Evolutionary conservation across 2,329 filamentous ascomycete genomes (phyloP).

Genomic region (Sordariomycetes sp.): DNA sequence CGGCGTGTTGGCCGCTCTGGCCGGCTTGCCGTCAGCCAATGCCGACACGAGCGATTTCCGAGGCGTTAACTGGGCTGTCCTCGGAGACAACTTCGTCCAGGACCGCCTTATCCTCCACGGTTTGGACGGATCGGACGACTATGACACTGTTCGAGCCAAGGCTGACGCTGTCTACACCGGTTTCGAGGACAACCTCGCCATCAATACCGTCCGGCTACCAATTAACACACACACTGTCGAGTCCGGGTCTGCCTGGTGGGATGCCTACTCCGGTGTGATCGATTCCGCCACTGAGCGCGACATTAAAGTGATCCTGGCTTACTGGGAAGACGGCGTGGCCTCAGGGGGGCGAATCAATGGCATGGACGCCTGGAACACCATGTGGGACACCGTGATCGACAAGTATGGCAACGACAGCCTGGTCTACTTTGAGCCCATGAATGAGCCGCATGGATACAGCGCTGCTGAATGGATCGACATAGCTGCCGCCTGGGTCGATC

Average conservation of each 20-base stretch:
- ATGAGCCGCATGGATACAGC: slow-evolving; percentile 5
- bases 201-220: slow-evolving; percentile 4
- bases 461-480: slow-evolving; percentile 2
- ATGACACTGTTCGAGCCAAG: slow-evolving; percentile 5
- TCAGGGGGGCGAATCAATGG: slow-evolving; percentile 3
- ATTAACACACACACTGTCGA: slow-evolving; percentile 4
- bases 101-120: slow-evolving; percentile 4
- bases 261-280: slow-evolving; percentile 6
- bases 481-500: slow-evolving; percentile 4
- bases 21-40: neutral
- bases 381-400: slow-evolving; percentile 6
- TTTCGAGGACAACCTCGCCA: slow-evolving; percentile 4
- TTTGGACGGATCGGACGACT: slow-evolving; percentile 5
- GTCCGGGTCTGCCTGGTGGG: slow-evolving; percentile 4
- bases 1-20: neutral
- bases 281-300: slow-evolving; percentile 3
- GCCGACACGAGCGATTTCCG: slow-evolving; percentile 5
- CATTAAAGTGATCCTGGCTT: slow-evolving; percentile 5
- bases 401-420: slow-evolving; percentile 4
- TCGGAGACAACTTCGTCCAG: slow-evolving; percentile 5
- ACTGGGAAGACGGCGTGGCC: slow-evolving; percentile 6
- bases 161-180: slow-evolving; percentile 6
- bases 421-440: slow-evolving; percentile 5
- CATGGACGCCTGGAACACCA: slow-evolving; percentile 4
- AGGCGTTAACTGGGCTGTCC: slow-evolving; percentile 6